Percentiles rank a stretch among this genome's conserved stretches.
Conservation (phyloP, 495 filamentous ascomycete genomes). For the Penicillium goetzii region DNA sequence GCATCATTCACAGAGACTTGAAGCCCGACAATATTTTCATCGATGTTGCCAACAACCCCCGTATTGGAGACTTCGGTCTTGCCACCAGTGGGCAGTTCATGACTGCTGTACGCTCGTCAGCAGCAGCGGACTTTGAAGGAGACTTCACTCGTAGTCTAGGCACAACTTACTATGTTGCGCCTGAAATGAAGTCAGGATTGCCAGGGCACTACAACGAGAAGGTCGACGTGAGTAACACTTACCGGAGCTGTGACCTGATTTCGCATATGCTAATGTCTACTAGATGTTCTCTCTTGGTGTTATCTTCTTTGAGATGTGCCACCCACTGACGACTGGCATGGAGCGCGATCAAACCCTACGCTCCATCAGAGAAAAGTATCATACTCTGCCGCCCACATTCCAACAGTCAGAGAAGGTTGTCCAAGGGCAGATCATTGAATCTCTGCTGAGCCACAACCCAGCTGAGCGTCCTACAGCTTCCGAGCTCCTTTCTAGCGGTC, state of each 20-base stretch:
- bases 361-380: conserved; percentile 67
- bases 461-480: conserved; percentile 80
- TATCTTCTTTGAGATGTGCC: conserved; percentile 98
- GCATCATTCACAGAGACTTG: conserved; percentile 95
- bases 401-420: conserved; percentile 71
- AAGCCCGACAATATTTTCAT: conserved; percentile 99
- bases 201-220: conserved; percentile 84
- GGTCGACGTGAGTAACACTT: conserved; percentile 69
- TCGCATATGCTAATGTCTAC: conserved; percentile 16
- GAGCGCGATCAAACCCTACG: conserved; percentile 79
- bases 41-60: conserved; percentile 83
- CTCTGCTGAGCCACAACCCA: conserved; percentile 78
- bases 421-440: conserved; percentile 76
- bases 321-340: conserved; percentile 80
- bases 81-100: conserved; percentile 84
- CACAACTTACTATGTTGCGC: conserved; percentile 93
- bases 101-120: conserved; percentile 52
- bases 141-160: conserved; percentile 85
- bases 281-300: conserved; percentile 96
- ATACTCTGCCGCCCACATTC: conserved; percentile 74
- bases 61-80: conserved; percentile 95
- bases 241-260: not conserved
- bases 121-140: conserved; percentile 51
- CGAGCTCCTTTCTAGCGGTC: conserved; percentile 84
- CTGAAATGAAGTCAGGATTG: conserved; percentile 76